Evolutionary conservation across 495 filamentous ascomycete species (phyloP).

Genomic region (Penicillium argentinense): DNA sequence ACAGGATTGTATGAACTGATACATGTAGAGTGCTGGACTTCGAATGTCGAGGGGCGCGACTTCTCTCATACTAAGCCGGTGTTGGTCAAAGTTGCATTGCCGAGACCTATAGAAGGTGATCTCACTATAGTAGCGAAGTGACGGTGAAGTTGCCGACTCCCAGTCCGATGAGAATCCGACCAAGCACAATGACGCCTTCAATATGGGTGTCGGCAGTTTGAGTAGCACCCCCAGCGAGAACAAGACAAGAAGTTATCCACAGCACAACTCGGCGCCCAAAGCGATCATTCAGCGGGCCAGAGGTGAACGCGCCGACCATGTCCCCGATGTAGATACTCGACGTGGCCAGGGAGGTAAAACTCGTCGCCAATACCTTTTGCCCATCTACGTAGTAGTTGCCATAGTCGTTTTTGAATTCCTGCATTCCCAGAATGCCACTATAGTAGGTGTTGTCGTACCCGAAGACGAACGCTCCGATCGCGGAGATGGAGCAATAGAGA

Average conservation of each 20-base stretch:
- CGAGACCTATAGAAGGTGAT: neutral
- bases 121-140: constrained; percentile 24
- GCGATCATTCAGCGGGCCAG: constrained; percentile 23
- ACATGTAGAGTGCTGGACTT: constrained; percentile 35
- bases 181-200: constrained; percentile 10
- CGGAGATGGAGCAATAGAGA: constrained; percentile 22
- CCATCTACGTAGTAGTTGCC: constrained; percentile 15
- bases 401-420: constrained; percentile 23
- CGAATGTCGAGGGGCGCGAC: constrained; percentile 33
- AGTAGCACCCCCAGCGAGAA: constrained; percentile 20
- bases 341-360: constrained; percentile 22
- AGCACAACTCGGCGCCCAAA: constrained; percentile 23
- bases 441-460: constrained; percentile 33
- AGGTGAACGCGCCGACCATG: constrained; percentile 18
- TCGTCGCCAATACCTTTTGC: constrained; percentile 13
- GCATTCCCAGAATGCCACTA: constrained; percentile 29
- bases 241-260: constrained; percentile 18
- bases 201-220: constrained; percentile 13
- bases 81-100: no score
- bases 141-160: constrained; percentile 27
- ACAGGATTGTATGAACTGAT: constrained; percentile 37
- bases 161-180: constrained; percentile 25
- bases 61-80: constrained; percentile 32
- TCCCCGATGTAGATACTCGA: constrained; percentile 31
- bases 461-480: constrained; percentile 28